Evolutionary conservation across 1,284 basidiomycete species (phyloP), one percentile per base, ranked within the genome.

Genomic region (Cryptococcus sp.): DNA sequence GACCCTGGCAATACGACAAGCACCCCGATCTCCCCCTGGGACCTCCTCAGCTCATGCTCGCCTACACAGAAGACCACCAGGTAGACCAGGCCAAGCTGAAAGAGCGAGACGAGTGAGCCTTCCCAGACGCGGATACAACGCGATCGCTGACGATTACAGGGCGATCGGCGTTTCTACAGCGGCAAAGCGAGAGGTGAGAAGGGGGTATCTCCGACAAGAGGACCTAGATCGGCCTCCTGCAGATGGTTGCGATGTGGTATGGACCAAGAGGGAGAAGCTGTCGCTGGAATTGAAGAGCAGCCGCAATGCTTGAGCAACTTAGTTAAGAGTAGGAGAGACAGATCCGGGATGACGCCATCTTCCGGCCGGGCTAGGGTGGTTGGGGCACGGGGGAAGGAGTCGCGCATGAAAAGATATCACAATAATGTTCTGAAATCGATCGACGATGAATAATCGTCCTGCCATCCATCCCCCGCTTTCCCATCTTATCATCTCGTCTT

Each of bases 1-100:
- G 18, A 34, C 5, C 6, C 26, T 42, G 40, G 44, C 34, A 46
- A 32, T 59, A 58, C 50, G 78, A 80, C 54, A 63, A 64, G 14
- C 47, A 72, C 45, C 75, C 78, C 0, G 72, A 78, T 31, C 58
- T 80, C 3, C 79, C 79, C 2, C 65, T 81, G 28, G 79, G 78
- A 14, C 77, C 72, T 3, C 77, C 78, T 2, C 65, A 72, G 45
- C 67, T 80, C 39, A 78, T 78, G 78, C 74, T 77, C 71, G 65
- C 74, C 7, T 76, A 73, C 54, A 76, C 76, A 2, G 58, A 47
- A 1, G 73, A 76, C 44, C 67, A 66, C 5, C 72, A 77, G 31
- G 61, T 74, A 18, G 68, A 68, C 22, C 48, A 68, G 21, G 66
- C 61, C n/a, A 38, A 68, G 33, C 43, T 78, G 39, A 56, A 60